A percentile compares a stretch with the other conserved stretches of the same genome.
These are phyloP conservation scores for Petunia hybrid DNA, from an alignment of 305 asterid genomes.

Conservation along the genomic window DNA sequence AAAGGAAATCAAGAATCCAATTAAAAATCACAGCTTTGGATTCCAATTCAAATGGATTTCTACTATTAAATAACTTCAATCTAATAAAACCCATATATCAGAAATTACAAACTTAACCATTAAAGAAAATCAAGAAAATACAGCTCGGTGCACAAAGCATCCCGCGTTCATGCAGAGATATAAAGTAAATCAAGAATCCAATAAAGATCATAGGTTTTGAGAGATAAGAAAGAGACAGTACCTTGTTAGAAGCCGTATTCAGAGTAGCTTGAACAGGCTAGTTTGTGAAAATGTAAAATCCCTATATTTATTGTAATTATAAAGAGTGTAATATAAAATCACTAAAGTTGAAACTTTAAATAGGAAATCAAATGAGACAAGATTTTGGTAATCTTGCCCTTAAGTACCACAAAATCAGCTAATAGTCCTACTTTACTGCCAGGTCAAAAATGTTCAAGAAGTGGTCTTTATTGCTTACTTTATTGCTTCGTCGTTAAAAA, in stretches of 20 bases:
- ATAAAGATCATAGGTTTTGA: not conserved
- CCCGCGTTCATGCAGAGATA: no score
- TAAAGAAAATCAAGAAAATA: not conserved
- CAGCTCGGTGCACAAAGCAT: no score
- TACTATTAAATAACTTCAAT: slow-evolving; percentile 5
- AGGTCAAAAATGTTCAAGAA: no score
- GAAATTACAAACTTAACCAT: not conserved
- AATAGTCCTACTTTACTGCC: no score
- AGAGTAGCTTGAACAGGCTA: slow-evolving; percentile 16
- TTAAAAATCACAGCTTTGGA: not conserved
- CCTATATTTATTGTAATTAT: slow-evolving; percentile 6
- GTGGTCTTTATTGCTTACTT: no score
- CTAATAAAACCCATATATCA: not conserved
- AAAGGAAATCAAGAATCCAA: not conserved
- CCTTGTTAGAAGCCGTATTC: slow-evolving; percentile 21
- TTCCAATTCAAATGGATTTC: not conserved
- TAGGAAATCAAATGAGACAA: not conserved
- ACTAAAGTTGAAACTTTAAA: not conserved
- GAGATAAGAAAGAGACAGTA: not conserved
- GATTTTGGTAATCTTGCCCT: not conserved
- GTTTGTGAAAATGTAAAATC: not conserved
- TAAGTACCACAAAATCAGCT: no score
- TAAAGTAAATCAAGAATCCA: no score
- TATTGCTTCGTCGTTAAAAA: no score
- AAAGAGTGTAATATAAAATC: not conserved